Conservation (phyloP, 331 rosid species). For the Malus hybrid region DNA sequence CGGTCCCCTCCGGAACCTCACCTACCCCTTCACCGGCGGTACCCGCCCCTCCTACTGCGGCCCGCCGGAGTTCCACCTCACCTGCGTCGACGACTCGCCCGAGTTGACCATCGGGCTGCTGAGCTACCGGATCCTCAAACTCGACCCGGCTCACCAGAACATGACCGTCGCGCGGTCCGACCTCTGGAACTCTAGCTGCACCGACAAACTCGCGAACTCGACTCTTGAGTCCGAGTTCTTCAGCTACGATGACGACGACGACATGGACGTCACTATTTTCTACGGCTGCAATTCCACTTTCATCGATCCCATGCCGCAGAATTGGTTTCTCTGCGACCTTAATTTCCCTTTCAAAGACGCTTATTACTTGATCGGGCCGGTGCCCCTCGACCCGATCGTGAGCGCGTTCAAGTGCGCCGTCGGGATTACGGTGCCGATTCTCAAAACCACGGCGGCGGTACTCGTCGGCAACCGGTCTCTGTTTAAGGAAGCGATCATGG, state of each 20-base stretch:
- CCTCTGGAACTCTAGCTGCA: conserved; percentile 59
- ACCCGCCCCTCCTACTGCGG: conserved; percentile 43
- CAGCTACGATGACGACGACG: conserved; percentile 11
- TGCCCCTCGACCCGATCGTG: conserved; percentile 38
- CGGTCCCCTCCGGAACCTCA: conserved; percentile 30
- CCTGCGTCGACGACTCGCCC: conserved; percentile 23
- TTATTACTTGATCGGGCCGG: conserved; percentile 35
- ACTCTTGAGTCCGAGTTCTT: conserved; percentile 9
- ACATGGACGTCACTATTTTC: conserved; percentile 33
- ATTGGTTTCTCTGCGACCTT: conserved; percentile 30
- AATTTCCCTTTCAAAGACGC: conserved; percentile 15
- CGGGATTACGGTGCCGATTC: conserved; percentile 32
- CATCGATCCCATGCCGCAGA: neutral
- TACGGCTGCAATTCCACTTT: conserved; percentile 25
- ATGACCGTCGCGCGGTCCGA: conserved; percentile 41
- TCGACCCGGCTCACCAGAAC: conserved; percentile 9
- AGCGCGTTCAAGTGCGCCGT: conserved; percentile 9
- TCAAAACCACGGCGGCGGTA: conserved; percentile 9
- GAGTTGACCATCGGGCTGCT: conserved; percentile 25
- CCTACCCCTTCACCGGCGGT: conserved; percentile 56
- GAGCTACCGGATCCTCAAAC: conserved; percentile 31
- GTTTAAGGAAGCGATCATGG: conserved; percentile 42
- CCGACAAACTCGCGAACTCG: conserved; percentile 15
- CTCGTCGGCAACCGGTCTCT: conserved; percentile 22
- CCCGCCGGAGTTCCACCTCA: conserved; percentile 33